Evolutionary conservation across 2,329 filamentous ascomycete species (phyloP), one percentile per base, ranked within the genome.

Genomic region (Fusarium dlaminii): DNA sequence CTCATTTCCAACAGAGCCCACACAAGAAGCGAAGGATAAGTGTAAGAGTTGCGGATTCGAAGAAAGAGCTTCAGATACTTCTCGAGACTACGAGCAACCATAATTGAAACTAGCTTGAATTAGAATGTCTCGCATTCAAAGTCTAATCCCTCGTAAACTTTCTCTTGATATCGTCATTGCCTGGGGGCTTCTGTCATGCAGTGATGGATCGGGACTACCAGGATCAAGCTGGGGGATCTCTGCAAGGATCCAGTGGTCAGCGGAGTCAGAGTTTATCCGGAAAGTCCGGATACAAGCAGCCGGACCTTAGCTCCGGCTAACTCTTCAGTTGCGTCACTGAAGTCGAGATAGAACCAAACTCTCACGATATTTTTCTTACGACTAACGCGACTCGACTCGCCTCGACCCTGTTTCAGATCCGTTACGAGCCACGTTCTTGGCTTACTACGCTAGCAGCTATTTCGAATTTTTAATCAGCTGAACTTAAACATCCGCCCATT

Each of bases 401-500:
- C 64, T 70, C 27, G 46, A 36, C 46, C 37, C 46, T 73, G 60
- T 69, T 75, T 56, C 68, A 61, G 49, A 68, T 57, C 46, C 57
- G 60, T 30, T 48, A 22, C 49, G 59, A 63, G 45, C 45, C 55
- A 54, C 65, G 61, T 72, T 67, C 62, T 56, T 68, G 13, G 29
- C 14, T 52, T 27, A 34, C n/a, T 52, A 32, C 64, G 56, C 67
- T 71, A 76, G 42, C 39, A 54, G 42, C 13, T 32, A 52, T 56
- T 40, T 30, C 49, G 34, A 37, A 42, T 55, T 51, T 46, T 27
- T 43, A 37, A 24, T 34, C 54, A 24, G 51, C 55, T 32, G 13
- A 62, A 52, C 59, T 36, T 56, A 36, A 40, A 59, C 14, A 73
- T 29, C 40, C 46, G 49, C 70, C 70, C 84, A 88, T 74, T 59